Evolutionary conservation across 2,329 filamentous ascomycete species (phyloP).

Genomic region (Alternaria brassicicola): DNA sequence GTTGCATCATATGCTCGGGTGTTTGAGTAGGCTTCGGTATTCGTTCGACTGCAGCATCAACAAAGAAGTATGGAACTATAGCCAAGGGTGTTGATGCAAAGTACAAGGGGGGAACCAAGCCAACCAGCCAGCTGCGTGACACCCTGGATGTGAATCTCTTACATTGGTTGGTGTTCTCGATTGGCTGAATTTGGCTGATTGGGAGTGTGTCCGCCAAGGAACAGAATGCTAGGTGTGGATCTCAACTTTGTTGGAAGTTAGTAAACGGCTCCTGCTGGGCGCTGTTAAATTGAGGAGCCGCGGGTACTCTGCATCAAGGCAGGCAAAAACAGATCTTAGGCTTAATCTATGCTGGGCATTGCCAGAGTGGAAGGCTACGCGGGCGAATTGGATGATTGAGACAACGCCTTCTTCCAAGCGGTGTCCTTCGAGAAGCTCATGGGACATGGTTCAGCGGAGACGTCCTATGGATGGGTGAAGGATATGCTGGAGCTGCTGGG

Average conservation of each 20-base stretch:
- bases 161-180: slow-evolving; percentile 8
- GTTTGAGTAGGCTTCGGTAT: slow-evolving; percentile 9
- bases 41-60: slow-evolving; percentile 5
- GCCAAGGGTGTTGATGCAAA: neutral
- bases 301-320: neutral
- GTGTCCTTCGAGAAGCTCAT: slow-evolving; percentile 36
- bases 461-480: slow-evolving; percentile 3
- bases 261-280: slow-evolving; percentile 26
- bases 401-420: slow-evolving; percentile 29
- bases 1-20: neutral
- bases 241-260: slow-evolving; percentile 41
- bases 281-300: slow-evolving; percentile 18
- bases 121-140: slow-evolving; percentile 1
- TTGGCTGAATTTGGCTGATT: neutral
- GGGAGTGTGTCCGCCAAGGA: slow-evolving; percentile 14
- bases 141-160: slow-evolving; percentile 10
- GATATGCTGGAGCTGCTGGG: slow-evolving; percentile 18
- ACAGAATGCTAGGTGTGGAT: slow-evolving; percentile 30
- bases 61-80: slow-evolving; percentile 4
- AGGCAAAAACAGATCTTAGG: slow-evolving; percentile 37
- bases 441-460: slow-evolving; percentile 18
- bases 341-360: slow-evolving; percentile 39
- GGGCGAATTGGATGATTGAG: slow-evolving; percentile 34
- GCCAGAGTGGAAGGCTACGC: neutral
- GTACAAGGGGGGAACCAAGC: neutral